phyloP scores from a whole-genome alignment of 495 filamentous ascomycete genomes.

The Niebla homalea region DNA sequence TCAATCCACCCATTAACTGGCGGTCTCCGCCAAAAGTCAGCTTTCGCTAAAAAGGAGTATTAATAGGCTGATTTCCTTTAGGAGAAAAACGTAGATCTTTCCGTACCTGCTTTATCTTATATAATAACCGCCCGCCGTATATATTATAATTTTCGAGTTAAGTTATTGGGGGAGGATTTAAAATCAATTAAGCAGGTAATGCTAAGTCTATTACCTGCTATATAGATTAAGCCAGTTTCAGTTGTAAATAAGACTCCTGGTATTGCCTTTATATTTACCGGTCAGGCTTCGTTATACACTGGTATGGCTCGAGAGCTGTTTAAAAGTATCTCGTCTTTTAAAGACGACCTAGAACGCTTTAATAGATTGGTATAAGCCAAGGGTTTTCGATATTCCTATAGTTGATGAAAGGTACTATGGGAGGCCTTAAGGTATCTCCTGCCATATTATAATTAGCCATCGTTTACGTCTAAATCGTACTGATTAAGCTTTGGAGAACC shows the following conservation, averaged over 20 bases:
- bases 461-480: conserved; percentile 57
- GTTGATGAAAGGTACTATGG: conserved; percentile 22
- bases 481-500: conserved; percentile 52
- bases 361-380: conserved; percentile 43
- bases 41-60: conserved; percentile 46
- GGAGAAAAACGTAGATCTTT: conserved; percentile 35
- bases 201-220: too few relatives aligned
- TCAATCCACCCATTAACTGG: conserved; percentile 33
- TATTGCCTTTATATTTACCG: conserved; percentile 53
- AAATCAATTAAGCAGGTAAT: conserved; percentile 2
- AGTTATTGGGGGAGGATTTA: conserved; percentile 35
- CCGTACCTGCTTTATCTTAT: conserved; percentile 51
- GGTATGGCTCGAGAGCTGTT: conserved; percentile 17
- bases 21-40: conserved; percentile 40
- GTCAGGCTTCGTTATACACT: conserved; percentile 52
- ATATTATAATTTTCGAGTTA: conserved; percentile 60
- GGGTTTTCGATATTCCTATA: conserved; percentile 53
- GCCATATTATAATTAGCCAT: conserved; percentile 26
- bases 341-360: conserved; percentile 38
- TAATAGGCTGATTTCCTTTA: conserved; percentile 33
- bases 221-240: too few relatives aligned
- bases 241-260: too few relatives aligned
- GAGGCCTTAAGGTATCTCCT: conserved; percentile 24
- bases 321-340: conserved; percentile 16
- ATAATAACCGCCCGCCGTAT: conserved; percentile 69